Evolutionary conservation across 2,329 filamentous ascomycete species (phyloP).

Genomic region (Endoconidiophora polonica): DNA sequence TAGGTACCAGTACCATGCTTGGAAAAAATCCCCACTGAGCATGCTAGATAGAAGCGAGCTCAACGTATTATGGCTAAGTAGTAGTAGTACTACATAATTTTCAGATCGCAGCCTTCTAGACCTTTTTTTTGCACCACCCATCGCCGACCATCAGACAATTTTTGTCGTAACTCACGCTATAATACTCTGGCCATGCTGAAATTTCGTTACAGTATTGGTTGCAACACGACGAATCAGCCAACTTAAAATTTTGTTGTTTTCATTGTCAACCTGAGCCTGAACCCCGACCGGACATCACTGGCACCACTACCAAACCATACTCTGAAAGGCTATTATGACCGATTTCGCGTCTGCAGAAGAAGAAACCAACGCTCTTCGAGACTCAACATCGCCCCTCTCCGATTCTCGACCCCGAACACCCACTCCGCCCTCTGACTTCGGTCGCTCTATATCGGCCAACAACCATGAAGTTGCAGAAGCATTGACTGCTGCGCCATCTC

Average conservation of each 20-base stretch:
- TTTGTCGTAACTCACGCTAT: constrained; percentile 12
- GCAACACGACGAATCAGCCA: constrained; percentile 32
- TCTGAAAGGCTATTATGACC: constrained; percentile 33
- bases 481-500: constrained; percentile 4
- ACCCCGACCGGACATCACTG: constrained; percentile 32
- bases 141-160: constrained; percentile 6
- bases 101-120: neutral
- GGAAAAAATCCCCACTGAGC: no score
- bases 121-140: constrained; percentile 3
- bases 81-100: neutral
- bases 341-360: constrained; percentile 38
- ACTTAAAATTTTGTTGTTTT: constrained; percentile 36
- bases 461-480: constrained; percentile 14
- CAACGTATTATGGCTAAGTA: no score
- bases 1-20: no score
- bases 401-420: constrained; percentile 14
- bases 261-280: constrained; percentile 42
- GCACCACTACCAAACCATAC: constrained; percentile 20
- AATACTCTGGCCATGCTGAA: constrained; percentile 38
- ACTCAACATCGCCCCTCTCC: constrained; percentile 15
- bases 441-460: constrained; percentile 5
- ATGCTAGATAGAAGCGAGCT: no score
- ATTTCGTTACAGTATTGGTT: constrained; percentile 30
- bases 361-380: constrained; percentile 16
- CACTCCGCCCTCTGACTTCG: constrained; percentile 12